Base-by-base conservation (phyloP, 2,329 filamentous ascomycete genomes). In the Diaporthe australafricana region DNA sequence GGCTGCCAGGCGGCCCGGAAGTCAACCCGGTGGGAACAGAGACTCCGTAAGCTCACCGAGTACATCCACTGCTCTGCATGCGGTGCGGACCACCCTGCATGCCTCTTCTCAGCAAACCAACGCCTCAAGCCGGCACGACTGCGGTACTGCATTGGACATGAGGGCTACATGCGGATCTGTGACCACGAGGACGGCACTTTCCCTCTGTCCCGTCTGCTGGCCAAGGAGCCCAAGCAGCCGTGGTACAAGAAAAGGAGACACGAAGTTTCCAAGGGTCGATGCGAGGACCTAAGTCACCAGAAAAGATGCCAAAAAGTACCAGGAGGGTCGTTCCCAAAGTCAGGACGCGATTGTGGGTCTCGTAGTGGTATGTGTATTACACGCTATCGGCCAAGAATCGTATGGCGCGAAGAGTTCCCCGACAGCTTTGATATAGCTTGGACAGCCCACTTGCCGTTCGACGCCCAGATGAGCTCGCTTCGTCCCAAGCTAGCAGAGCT, bases 41-140 rank as follows among this genome's bases (percentile, higher is more conserved):
- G 52, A 14, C 30, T 48, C 12, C 2, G 3, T 1, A 12, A 42
- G 42, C 42, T 71, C 1, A 35, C 50, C 20, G 20, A 47, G 9
- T 57, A 71, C 32, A 20, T 68, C 5, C 69, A 71, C 60, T 71
- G 69, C 42, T 71, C 69, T 4, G 22, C 4, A 1, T 71, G 69
- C 16, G 42, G 8, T 16, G 25, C 20, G 6, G 69, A 68, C 4
- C 60, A 71, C 25, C 69, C 69, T 11, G 62, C 60, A 1, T 71
- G 60, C 9, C 62, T 71, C 7, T 71, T 71, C 50, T 68, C 69
- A 5, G 35, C 16, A 3, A n/a, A 9, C 1, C 62, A 67, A 14
- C 69, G 69, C 11, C 42, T 22, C 20, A 56, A 52, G 2, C 40
- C 47, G 7, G 6, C 62, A 14, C 53, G 42, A 11, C 12, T 48